Percentiles rank a stretch among this genome's conserved stretches.
phyloP scores from a whole-genome alignment of 306 rosid species.

The Luffa acutangula region DNA sequence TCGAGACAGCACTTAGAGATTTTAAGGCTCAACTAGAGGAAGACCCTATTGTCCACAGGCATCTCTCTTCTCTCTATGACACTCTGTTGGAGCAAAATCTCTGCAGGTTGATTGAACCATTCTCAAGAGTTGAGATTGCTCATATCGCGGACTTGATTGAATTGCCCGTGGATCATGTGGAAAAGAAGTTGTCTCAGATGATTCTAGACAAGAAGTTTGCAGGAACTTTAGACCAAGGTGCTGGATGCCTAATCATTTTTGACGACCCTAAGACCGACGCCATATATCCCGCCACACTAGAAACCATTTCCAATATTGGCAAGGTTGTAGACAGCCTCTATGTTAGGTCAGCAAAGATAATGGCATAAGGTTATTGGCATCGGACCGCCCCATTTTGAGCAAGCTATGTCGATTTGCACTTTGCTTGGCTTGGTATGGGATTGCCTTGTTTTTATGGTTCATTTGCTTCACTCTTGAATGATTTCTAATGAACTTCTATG shows the following conservation, averaged over 20 bases:
- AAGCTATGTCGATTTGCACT: neutral
- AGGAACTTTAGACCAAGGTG: conserved; percentile 96
- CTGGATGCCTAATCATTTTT: conserved; percentile 43
- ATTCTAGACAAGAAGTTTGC: conserved; percentile 44
- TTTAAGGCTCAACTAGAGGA: conserved; percentile 85
- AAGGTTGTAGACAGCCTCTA: conserved; percentile 93
- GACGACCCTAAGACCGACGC: conserved; percentile 37
- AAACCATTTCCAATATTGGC: conserved; percentile 75
- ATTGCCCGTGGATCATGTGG: conserved; percentile 48
- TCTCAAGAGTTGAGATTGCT: conserved; percentile 87
- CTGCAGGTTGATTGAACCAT: conserved; percentile 88
- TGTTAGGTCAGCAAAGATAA: conserved; percentile 88
- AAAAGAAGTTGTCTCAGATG: conserved; percentile 39
- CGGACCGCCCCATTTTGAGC: neutral
- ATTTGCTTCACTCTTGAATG: neutral
- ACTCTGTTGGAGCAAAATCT: conserved; percentile 89
- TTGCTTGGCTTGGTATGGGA: neutral
- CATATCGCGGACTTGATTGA: conserved; percentile 84
- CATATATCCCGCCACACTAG: conserved; percentile 53
- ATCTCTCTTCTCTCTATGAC: conserved; percentile 73
- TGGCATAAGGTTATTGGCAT: conserved; percentile 37
- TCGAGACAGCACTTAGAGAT: conserved; percentile 64
- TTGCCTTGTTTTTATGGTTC: neutral
- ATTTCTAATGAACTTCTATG: neutral
- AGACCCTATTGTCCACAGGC: conserved; percentile 94